These are phyloP conservation scores for Protostelium mycophagum DNA, from an alignment of 78 protist genomes.

Conservation along the genomic window DNA sequence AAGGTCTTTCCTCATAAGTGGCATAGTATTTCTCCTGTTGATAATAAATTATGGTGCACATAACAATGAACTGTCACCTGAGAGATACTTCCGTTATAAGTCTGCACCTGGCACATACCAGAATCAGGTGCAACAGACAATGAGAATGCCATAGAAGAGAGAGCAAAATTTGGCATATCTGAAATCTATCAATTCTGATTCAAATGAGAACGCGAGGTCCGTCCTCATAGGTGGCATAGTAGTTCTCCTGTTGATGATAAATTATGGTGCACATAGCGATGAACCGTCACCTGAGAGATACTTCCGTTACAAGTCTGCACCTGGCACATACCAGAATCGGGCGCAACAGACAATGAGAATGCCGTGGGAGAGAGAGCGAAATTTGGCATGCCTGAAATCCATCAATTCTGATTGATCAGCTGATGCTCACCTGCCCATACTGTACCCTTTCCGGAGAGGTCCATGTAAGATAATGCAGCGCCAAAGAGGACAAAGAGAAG, in stretches of 20 bases:
- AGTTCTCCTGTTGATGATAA: background rate
- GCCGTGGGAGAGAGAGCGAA: background rate
- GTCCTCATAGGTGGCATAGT: background rate
- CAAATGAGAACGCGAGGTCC: background rate
- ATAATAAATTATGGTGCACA: background rate
- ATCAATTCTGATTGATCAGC: no score
- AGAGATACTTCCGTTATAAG: no score
- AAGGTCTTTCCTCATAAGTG: background rate
- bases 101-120: no score
- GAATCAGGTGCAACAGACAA: no score
- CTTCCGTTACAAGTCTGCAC: background rate
- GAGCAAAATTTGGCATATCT: no score
- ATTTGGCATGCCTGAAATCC: no score
- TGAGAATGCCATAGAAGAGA: no score
- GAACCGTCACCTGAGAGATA: background rate
- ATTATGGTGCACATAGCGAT: background rate
- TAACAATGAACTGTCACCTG: no score
- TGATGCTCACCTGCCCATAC: background rate
- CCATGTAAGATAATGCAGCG: background rate
- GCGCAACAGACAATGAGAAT: background rate
- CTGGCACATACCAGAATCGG: background rate
- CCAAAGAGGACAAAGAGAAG: background rate
- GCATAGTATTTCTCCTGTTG: background rate
- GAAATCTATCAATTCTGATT: no score
- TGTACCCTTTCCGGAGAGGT: background rate